These are phyloP conservation scores for Aegle marmelos DNA, from an alignment of 345 rosid species.

Conservation along the genomic window DNA sequence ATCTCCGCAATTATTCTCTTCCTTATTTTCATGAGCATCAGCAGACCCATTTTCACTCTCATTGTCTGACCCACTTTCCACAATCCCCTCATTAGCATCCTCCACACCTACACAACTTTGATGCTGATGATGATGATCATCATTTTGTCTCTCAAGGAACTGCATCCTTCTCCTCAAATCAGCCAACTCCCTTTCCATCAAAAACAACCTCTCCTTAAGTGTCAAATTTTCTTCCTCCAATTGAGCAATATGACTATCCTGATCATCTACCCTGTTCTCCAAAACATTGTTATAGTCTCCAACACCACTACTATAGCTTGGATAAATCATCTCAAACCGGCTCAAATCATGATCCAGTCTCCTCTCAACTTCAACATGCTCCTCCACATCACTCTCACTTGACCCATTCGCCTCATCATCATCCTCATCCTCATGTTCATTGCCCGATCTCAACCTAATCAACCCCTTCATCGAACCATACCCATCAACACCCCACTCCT, in stretches of 20 bases:
- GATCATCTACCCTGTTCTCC: slow-evolving; percentile 96
- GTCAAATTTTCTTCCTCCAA: slow-evolving; percentile 95
- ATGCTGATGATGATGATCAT: background rate
- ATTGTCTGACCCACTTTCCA: slow-evolving; percentile 62
- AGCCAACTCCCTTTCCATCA: slow-evolving; percentile 88
- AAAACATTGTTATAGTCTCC: slow-evolving; percentile 62
- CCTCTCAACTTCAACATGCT: slow-evolving; percentile 91
- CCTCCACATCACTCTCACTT: slow-evolving; percentile 97
- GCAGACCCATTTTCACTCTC: slow-evolving; percentile 71
- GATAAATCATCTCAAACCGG: slow-evolving; percentile 96
- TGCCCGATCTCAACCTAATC: slow-evolving; percentile 77
- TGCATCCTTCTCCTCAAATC: slow-evolving; percentile 87
- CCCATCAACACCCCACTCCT: slow-evolving; percentile 99
- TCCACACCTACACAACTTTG: slow-evolving; percentile 23
- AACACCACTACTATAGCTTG: slow-evolving; percentile 45
- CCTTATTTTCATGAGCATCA: slow-evolving; percentile 36
- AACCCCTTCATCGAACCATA: slow-evolving; percentile 98
- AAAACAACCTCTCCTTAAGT: slow-evolving; percentile 78
- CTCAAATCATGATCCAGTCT: slow-evolving; percentile 95
- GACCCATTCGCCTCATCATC: slow-evolving; percentile 88
- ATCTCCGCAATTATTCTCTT: slow-evolving; percentile 25
- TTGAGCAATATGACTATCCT: slow-evolving; percentile 85
- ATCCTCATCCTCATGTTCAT: slow-evolving; percentile 75
- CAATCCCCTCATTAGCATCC: slow-evolving; percentile 64
- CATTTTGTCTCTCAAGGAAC: slow-evolving; percentile 71